phyloP scores from a whole-genome alignment of 2,329 filamentous ascomycete genomes.

The Scedosporium minutisporum region DNA sequence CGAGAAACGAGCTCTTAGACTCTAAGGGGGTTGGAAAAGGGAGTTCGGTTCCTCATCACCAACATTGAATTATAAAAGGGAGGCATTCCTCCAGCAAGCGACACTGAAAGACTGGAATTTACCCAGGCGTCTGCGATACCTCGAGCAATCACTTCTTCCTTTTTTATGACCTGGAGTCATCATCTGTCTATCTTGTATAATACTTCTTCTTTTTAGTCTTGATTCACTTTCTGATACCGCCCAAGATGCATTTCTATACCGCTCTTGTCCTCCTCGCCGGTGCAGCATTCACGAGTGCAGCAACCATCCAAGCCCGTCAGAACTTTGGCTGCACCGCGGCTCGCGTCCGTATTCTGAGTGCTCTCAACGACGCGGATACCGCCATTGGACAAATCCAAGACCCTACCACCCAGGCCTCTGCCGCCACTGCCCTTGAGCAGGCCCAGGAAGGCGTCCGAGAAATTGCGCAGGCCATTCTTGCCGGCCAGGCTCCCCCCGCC shows the following conservation, averaged over 20 bases:
- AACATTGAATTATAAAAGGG: background rate
- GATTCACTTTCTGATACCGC: too few relatives aligned
- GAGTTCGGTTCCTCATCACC: too few relatives aligned
- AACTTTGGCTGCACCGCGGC: conserved; percentile 8
- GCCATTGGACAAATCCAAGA: conserved; percentile 6
- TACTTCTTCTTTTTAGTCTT: background rate
- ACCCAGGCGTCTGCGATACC: background rate
- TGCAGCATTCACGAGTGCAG: background rate
- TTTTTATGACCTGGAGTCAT: background rate
- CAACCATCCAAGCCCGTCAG: conserved; percentile 2
- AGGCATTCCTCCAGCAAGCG: background rate
- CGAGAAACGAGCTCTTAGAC: background rate
- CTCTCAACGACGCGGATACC: conserved; percentile 5
- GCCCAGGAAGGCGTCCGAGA: conserved; percentile 3
- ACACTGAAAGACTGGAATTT: background rate
- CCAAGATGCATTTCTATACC: background rate
- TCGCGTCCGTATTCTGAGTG: conserved; percentile 7
- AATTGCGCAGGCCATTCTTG: conserved; percentile 7
- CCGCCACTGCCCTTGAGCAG: conserved; percentile 4
- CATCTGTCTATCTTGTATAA: background rate
- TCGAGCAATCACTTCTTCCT: background rate
- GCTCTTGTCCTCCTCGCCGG: background rate
- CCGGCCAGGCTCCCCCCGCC: conserved; percentile 3
- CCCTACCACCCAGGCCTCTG: conserved; percentile 1
- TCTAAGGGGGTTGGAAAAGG: background rate